Conservation (phyloP, 257 asterid genomes). For the Solanum chiquidenum region DNA sequence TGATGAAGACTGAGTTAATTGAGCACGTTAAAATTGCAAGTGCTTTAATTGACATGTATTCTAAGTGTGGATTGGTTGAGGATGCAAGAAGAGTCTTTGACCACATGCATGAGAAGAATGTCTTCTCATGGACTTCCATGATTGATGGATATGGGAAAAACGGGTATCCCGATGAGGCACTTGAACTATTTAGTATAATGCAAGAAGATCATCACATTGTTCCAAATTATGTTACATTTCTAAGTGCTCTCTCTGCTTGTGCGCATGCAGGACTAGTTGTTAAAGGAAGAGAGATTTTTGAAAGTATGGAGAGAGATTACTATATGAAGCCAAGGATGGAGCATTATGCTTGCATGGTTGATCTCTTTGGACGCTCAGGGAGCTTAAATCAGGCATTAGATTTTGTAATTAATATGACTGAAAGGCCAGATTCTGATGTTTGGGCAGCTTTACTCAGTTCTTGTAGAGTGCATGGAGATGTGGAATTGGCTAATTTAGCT, state of each 20-base stretch:
- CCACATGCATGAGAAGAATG: slow-evolving; percentile 58
- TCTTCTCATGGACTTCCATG: slow-evolving; percentile 92
- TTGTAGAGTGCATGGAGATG: slow-evolving; percentile 69
- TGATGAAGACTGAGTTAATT: slow-evolving; percentile 42
- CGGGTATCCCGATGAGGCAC: slow-evolving; percentile 59
- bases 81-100: slow-evolving; percentile 63
- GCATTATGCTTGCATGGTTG: slow-evolving; percentile 87
- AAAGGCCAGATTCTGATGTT: slow-evolving; percentile 65
- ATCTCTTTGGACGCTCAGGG: slow-evolving; percentile 81
- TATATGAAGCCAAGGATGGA: slow-evolving; percentile 79
- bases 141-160: slow-evolving; percentile 91
- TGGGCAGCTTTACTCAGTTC: slow-evolving; percentile 88
- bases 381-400: slow-evolving; percentile 51
- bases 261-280: slow-evolving; percentile 70
- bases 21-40: slow-evolving; percentile 59
- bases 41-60: slow-evolving; percentile 83
- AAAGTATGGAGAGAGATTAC: slow-evolving; percentile 45
- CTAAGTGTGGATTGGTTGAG: slow-evolving; percentile 68
- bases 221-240: slow-evolving; percentile 78
- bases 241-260: slow-evolving; percentile 76
- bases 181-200: slow-evolving; percentile 53
- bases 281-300: slow-evolving; percentile 53
- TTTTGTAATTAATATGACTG: slow-evolving; percentile 53
- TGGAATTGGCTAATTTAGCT: slow-evolving; percentile 73
- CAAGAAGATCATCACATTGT: slow-evolving; percentile 6